Base-by-base conservation (phyloP, 176 grass and related monocot species). In the Phoenix dactylifera region DNA sequence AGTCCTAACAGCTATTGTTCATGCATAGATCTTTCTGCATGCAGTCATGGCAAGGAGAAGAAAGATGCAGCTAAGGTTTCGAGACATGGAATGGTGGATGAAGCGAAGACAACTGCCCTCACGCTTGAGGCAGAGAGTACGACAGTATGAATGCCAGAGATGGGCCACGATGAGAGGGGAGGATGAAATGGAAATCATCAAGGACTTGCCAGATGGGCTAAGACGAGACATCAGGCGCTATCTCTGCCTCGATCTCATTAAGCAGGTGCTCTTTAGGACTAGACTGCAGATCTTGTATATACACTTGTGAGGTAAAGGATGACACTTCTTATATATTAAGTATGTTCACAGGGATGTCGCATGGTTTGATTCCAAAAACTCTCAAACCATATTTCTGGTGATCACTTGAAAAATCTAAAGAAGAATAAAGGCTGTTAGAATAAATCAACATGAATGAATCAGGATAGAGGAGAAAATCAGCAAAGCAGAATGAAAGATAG, bases 81-180 rank as follows among this genome's bases (percentile, higher is more conserved):
- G 87, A 15, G 93, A 91, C 62, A 82, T 97, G 83, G 93, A 97
- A 75, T 97, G 93, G 93, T 97, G 93, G 93, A 97, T 97, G 93
- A 75, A 86, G 20, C 71, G 93, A 75, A 74, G 93, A 72, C 93
- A 97, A 49, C 54, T 97, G 25, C 83, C 93, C 0, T 91, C 84
- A 16, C 76, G 83, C 18, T 65, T 97, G 51, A 74, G 87, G 20
- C 87, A 91, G 28, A 64, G 93, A 58, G 93, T 97, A 25, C 82
- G 87, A 5, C 71, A 85, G 58, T 88, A 80, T 2, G 93, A 97
- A 80, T 60, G 84, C 0, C 81, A 97, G 26, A 80, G 87, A 62
- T 97, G 93, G 93, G 78, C 81, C 3, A 72, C 87, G 49, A 85
- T 84, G 50, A 97, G 87, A 14, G 93, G 87, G 17, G 93, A 97